These are phyloP conservation scores for Rhodotorula mucilaginosa DNA, from an alignment of 1,284 basidiomycete genomes.

Conservation along the genomic window DNA sequence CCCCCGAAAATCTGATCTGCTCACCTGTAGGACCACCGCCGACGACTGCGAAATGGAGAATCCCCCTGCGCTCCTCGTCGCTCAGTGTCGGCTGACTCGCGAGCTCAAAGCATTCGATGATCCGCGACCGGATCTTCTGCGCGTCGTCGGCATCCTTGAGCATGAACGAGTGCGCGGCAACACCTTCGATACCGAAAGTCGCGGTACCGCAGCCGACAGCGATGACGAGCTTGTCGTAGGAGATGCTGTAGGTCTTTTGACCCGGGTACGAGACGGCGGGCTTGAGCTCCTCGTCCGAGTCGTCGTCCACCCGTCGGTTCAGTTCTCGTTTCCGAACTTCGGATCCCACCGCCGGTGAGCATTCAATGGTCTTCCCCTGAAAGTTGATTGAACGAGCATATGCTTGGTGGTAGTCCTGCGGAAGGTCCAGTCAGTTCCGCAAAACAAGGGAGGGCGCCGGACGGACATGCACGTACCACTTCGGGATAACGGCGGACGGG, in stretches of 20 bases:
- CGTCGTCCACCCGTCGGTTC: not conserved
- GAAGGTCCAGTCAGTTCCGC: conserved; percentile 11
- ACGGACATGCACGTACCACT: not conserved
- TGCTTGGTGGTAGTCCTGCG: conserved; percentile 49
- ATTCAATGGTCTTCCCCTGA: conserved; percentile 58
- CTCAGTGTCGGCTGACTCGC: conserved; percentile 69
- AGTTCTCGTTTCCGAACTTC: not conserved
- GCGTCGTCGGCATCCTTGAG: conserved; percentile 73
- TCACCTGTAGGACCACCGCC: conserved; percentile 54
- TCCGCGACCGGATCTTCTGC: conserved; percentile 67
- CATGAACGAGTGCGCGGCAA: conserved; percentile 74
- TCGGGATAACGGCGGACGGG: conserved; percentile 57
- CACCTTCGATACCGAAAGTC: conserved; percentile 59
- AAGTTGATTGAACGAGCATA: conserved; percentile 58
- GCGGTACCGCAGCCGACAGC: conserved; percentile 76
- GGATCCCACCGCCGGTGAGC: conserved; percentile 26
- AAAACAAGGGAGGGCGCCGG: not conserved
- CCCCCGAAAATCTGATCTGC: not conserved
- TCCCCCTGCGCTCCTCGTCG: conserved; percentile 62
- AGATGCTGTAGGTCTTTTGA: conserved; percentile 54
- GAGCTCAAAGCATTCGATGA: conserved; percentile 77
- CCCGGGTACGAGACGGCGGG: conserved; percentile 30
- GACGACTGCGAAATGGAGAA: conserved; percentile 77
- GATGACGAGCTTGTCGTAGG: conserved; percentile 78
- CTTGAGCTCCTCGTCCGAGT: not conserved